Base-by-base conservation (phyloP, 345 rosid genomes). In the Clausena lansium region DNA sequence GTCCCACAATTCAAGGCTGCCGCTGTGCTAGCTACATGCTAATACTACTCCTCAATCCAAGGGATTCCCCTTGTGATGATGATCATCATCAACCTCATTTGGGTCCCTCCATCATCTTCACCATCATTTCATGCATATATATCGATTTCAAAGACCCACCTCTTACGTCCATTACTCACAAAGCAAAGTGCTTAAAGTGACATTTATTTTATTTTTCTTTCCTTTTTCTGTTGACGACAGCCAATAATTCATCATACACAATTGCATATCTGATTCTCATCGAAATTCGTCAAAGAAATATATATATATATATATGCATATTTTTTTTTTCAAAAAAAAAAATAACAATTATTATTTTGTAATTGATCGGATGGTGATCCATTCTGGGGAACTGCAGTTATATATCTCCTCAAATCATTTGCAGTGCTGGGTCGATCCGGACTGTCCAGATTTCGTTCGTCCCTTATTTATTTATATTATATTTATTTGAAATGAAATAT, bases 71-170 rank as follows among this genome's bases (percentile, higher is more conserved):
- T 68, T 76, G 79, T 78, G 79, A 77, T 84, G 84, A 88, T 85
- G 83, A 74, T 80, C 65, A 74, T 9, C 68, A 60, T 39, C 90
- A 74, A 81, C 65, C 77, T 5, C 68, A 60, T 39, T 27, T 84
- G 89, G 92, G 92, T 65, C 94, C 92, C 92, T 57, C 87, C 89
- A 84, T 85, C 93, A 85, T 81, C 85, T 75, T 80, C 87, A 57
- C 63, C 81, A 89, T 89, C 87, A 88, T 90, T 88, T 79, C 94
- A 86, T 90, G 87, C 92, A 84, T 81, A 78, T 77, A 75, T 74
- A 73, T 77, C 50, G 11, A 45, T 45, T 45, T 45, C 83, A 78
- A 19, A 82, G 85, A 79, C 88, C 89, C 85, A 84, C 86, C 63
- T 74, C 78, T 77, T 77, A 68, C 76, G 77, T 61, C 71, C 41